Base-by-base conservation (phyloP, 257 asterid genomes). In the Phtheirospermum japonicum region DNA sequence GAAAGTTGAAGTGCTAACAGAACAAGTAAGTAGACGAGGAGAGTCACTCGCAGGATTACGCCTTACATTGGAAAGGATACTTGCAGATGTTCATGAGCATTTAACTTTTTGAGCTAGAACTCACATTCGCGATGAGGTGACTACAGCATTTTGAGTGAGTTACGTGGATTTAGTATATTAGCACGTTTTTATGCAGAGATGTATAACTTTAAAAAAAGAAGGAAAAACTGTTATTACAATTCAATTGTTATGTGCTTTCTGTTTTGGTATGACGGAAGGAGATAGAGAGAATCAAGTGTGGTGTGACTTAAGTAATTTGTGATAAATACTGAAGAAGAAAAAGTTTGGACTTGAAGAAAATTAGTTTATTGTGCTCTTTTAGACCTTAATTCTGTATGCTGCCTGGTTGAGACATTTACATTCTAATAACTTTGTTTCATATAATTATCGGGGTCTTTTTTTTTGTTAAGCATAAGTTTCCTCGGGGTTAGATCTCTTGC, bases 31-130 rank as follows among this genome's bases (percentile, higher is more conserved):
- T 72, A 76, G 97, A 74, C 86, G 95, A 36, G 92, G 94, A 65
- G 96, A 93, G 66, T 80, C 95, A 4, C 84, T 93, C 63, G 96
- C 85, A 36, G 97, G 99, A 67, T 65, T 93, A 36, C 88, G 90
- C 12, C 97, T 96, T 30, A 93, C 95, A 37, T 58, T 93, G 55
- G 96, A 93, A 75, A 89, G 99, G 83, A 85, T 81, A 74, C 79
- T 93, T 75, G 97, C 95, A 28, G 97, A 93, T 85, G 90, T 89
- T 56, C 99, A 89, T 14, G 99, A 93, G 77, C 95, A 97, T 32
- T 72, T 87, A 61, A 93, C 96, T 56, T 93, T 93, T 50, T 96
- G 99, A 68, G 97, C 99, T 59, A 88, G 97, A 64, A 89, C 99
- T 43, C 84, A 89, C 78, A 87, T 93, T 17, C 83, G 88, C 23